These are phyloP conservation scores for Hypoxylon rickii DNA, from an alignment of 495 filamentous ascomycete species.

Conservation along the genomic window DNA sequence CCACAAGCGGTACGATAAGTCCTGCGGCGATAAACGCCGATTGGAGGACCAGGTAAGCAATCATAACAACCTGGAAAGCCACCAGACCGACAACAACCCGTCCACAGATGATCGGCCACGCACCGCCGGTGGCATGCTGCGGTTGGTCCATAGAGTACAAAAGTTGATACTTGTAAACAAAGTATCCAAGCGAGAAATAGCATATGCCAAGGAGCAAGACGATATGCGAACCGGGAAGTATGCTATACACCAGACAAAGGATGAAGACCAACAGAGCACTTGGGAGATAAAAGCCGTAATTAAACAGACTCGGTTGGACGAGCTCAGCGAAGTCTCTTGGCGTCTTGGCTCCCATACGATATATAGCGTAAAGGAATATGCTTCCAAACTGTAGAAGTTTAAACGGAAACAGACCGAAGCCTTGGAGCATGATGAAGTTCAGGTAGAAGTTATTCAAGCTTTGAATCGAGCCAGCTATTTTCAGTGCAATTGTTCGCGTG, in stretches of 20 bases:
- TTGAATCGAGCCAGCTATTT: constrained; percentile 76
- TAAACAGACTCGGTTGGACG: constrained; percentile 82
- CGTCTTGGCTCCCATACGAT: constrained; percentile 77
- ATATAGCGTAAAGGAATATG: constrained; percentile 82
- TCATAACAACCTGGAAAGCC: constrained; percentile 89
- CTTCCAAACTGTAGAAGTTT: constrained; percentile 88
- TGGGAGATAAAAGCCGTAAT: constrained; percentile 94
- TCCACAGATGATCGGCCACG: constrained; percentile 95
- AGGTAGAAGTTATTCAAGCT: constrained; percentile 81
- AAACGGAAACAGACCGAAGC: constrained; percentile 89
- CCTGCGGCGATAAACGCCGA: constrained; percentile 69
- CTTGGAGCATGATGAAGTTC: constrained; percentile 93
- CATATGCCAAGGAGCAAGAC: constrained; percentile 81
- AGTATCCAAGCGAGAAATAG: constrained; percentile 88
- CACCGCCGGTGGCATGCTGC: constrained; percentile 89
- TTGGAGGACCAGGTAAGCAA: constrained; percentile 80
- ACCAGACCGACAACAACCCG: constrained; percentile 81
- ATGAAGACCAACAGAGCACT: constrained; percentile 89
- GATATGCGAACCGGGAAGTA: constrained; percentile 79
- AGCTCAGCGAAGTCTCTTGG: constrained; percentile 90
- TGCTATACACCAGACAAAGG: constrained; percentile 92
- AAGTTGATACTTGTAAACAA: constrained; percentile 97
- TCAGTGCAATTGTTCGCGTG: constrained; percentile 74
- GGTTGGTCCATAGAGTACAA: constrained; percentile 98
- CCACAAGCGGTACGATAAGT: constrained; percentile 75